Base-by-base conservation (phyloP, 1,139 yeast genomes). In the Geotrichum macrosporum region DNA sequence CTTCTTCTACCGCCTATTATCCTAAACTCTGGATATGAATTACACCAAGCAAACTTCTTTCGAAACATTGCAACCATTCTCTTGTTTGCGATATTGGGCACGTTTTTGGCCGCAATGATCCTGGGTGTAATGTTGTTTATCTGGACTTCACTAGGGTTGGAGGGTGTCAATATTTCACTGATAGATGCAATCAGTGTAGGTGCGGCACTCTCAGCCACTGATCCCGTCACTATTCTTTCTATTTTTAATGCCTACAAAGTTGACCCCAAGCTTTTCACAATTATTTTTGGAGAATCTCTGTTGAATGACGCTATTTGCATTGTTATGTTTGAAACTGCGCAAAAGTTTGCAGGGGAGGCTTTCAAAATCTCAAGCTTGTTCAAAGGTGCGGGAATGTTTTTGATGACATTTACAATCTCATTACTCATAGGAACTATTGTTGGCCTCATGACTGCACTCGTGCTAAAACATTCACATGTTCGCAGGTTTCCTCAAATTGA, bases 271-370 rank as follows among this genome's bases (percentile, higher is more conserved):
- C 73, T 92, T 41, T 92, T 92, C 69, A 89, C 98, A 21, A 88
- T 92, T 55, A 92, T 92, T 51, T 89, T 92, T 65, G 98, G 98
- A 39, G 98, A 92, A 67, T 85, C 95, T 5, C 72, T 92, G 55
- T 71, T 92, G 50, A 92, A 92, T 64, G 98, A 92, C 70, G 98
- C 98, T 35, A 94, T 92, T 54, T 89, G 96, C 53, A 92, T 92
- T 64, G 98, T 92, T 58, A 92, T 92, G 95, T 92, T 92, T 69
- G 98, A 92, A 70, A 92, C 98, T 0, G 89, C 97, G 61, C 96
- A 88, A 66, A 86, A 88, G 66, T 87, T 92, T 65, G 94, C 89
- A 59, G 97, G 95, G 35, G 44, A 38, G 26, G 75, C 76, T 16
- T 85, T 92, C 10, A 78, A 78, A 43, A 73, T 89, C 53, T 74